These are phyloP conservation scores for Candida succiphila DNA, from an alignment of 805 yeast species.

Conservation along the genomic window DNA sequence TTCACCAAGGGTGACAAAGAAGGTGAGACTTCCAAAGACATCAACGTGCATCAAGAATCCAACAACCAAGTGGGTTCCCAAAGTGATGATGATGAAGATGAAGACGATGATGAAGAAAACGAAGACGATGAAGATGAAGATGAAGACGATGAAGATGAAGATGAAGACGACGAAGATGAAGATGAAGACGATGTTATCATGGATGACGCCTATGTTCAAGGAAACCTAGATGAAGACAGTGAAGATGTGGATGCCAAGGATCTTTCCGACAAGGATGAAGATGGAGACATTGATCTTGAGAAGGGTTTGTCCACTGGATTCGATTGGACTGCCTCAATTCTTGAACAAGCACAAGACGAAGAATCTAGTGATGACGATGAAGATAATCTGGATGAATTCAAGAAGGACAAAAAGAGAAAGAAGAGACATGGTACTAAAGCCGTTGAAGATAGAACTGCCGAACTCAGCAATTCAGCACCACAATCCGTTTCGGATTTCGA, in stretches of 20 bases:
- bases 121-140: conserved; percentile 19
- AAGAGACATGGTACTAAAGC: conserved; percentile 29
- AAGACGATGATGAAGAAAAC: conserved; percentile 20
- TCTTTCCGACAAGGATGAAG: conserved; percentile 15
- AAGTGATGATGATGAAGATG: conserved; percentile 19
- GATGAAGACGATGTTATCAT: conserved; percentile 23
- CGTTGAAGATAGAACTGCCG: conserved; percentile 77
- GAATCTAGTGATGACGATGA: conserved; percentile 46
- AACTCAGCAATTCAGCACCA: conserved; percentile 75
- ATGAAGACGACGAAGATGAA: conserved; percentile 19
- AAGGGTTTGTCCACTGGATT: conserved; percentile 77
- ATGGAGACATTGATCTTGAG: conserved; percentile 19
- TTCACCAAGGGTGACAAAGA: conserved; percentile 28
- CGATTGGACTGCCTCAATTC: conserved; percentile 90
- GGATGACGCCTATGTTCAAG: conserved; percentile 23
- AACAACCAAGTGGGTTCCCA: neutral
- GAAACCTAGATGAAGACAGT: too few relatives aligned
- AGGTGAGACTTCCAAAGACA: conserved; percentile 11
- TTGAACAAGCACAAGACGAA: conserved; percentile 66
- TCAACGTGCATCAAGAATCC: conserved; percentile 20
- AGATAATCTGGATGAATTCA: conserved; percentile 30
- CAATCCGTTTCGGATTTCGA: conserved; percentile 90
- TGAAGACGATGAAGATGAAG: conserved; percentile 22
- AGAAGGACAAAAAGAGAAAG: conserved; percentile 34
- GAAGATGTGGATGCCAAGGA: conserved; percentile 16